phyloP scores from a whole-genome alignment of 1,284 basidiomycete genomes.

The Taiwanofungus camphoratus region DNA sequence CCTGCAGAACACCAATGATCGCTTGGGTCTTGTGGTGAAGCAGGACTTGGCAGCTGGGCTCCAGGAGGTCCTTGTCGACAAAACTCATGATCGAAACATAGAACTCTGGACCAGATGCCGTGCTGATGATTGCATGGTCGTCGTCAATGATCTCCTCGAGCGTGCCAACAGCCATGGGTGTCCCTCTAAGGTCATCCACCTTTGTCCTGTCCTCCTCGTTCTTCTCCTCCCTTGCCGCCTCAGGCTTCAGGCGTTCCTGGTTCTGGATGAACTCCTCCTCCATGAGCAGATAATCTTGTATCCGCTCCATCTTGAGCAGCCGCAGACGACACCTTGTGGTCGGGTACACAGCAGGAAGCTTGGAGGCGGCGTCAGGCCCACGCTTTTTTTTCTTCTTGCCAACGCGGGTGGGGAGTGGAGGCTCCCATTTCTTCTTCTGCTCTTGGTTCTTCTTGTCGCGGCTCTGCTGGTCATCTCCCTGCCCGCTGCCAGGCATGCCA shows the following conservation, averaged over 20 bases:
- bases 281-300: conserved; percentile 96
- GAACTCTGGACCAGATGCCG: conserved; percentile 92
- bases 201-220: conserved; percentile 92
- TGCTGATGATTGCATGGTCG: conserved; percentile 98
- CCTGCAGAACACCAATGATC: conserved; percentile 92
- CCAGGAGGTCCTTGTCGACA: conserved; percentile 97
- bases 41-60: conserved; percentile 94
- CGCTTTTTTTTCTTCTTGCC: conserved; percentile 94
- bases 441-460: conserved; percentile 68
- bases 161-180: conserved; percentile 95
- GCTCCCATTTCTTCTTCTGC: conserved; percentile 98
- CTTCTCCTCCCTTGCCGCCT: conserved; percentile 85
- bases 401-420: conserved; percentile 94
- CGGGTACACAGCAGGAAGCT: conserved; percentile 91
- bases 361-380: conserved; percentile 88
- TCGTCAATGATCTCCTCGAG: conserved; percentile 99
- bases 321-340: conserved; percentile 95
- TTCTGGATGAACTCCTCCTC: conserved; percentile 98
- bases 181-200: conserved; percentile 93
- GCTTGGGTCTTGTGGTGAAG: conserved; percentile 96
- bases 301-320: conserved; percentile 94
- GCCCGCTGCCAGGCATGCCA: conserved; percentile 49
- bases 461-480: conserved; percentile 46
- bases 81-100: conserved; percentile 99
- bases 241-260: conserved; percentile 85